These are phyloP conservation scores for Phytopythium aichiense DNA, from an alignment of 352 stramenopile species.

Conservation along the genomic window DNA sequence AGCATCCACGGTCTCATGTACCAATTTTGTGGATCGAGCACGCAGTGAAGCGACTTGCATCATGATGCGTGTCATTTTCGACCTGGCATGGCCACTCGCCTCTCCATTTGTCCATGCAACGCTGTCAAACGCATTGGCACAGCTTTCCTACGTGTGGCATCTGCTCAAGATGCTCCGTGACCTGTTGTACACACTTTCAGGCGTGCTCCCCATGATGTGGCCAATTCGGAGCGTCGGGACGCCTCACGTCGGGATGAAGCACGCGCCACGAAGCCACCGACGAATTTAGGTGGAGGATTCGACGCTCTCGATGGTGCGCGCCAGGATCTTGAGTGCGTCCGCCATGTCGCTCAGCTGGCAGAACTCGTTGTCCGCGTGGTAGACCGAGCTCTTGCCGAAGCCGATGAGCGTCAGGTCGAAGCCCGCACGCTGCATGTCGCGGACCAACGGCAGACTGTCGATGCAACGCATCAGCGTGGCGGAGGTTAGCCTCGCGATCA, in stretches of 20 bases:
- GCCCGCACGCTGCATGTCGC: conserved; percentile 69
- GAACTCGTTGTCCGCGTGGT: conserved; percentile 93
- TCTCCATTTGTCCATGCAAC: too few species aligned
- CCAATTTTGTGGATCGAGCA: not conserved
- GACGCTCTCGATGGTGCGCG: conserved; percentile 76
- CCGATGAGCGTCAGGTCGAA: conserved; percentile 75
- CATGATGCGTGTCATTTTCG: not conserved
- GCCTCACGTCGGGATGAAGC: too few species aligned
- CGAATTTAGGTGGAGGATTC: conserved; percentile 16
- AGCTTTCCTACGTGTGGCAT: too few species aligned
- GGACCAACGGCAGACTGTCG: conserved; percentile 59
- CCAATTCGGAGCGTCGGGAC: too few species aligned
- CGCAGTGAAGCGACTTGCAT: not conserved
- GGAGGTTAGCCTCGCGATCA: not conserved
- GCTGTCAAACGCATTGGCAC: too few species aligned
- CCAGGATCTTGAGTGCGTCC: conserved; percentile 84
- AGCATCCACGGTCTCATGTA: not conserved
- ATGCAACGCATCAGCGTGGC: not conserved
- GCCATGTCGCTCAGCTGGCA: conserved; percentile 85
- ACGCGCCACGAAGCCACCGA: too few species aligned
- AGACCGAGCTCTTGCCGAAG: conserved; percentile 80
- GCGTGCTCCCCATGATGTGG: too few species aligned
- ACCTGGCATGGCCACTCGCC: not conserved
- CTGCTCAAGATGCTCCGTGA: too few species aligned
- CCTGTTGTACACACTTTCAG: too few species aligned